phyloP scores from a whole-genome alignment of 2,329 filamentous ascomycete genomes.

The Trematosphaeria pertusa region DNA sequence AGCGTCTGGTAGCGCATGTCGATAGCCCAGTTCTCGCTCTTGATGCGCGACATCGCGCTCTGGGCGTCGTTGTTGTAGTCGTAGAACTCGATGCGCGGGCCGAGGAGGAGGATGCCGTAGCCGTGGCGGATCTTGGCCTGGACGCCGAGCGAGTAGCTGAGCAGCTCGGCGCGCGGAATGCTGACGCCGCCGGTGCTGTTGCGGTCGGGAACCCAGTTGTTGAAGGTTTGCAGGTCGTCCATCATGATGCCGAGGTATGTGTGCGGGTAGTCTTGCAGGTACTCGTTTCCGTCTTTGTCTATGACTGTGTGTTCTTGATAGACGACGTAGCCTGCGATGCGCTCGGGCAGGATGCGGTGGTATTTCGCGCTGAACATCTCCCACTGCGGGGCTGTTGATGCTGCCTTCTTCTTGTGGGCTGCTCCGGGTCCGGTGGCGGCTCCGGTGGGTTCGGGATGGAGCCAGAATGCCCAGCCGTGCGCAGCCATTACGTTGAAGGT shows the following conservation, averaged over 20 bases:
- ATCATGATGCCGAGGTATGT: conserved; percentile 33
- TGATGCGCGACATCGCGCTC: neutral
- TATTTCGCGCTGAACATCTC: conserved; percentile 5
- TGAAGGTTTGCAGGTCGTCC: conserved; percentile 25
- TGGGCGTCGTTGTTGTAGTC: conserved; percentile 10
- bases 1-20: neutral
- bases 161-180: conserved; percentile 27
- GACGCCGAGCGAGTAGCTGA: conserved; percentile 24
- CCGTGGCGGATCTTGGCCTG: conserved; percentile 21
- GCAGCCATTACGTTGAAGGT: conserved; percentile 15
- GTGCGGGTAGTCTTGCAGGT: conserved; percentile 11
- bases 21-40: neutral
- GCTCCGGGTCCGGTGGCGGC: no score
- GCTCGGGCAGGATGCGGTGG: conserved; percentile 23
- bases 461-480: conserved; percentile 22
- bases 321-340: conserved; percentile 32
- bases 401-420: neutral
- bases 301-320: neutral
- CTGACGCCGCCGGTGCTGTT: conserved; percentile 8
- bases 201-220: conserved; percentile 14
- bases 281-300: neutral
- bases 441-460: conserved; percentile 13
- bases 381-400: neutral
- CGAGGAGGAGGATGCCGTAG: conserved; percentile 32
- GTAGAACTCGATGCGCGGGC: conserved; percentile 34